These are phyloP conservation scores for Didymella keratinophila DNA, from an alignment of 2,329 filamentous ascomycete species.

Conservation along the genomic window DNA sequence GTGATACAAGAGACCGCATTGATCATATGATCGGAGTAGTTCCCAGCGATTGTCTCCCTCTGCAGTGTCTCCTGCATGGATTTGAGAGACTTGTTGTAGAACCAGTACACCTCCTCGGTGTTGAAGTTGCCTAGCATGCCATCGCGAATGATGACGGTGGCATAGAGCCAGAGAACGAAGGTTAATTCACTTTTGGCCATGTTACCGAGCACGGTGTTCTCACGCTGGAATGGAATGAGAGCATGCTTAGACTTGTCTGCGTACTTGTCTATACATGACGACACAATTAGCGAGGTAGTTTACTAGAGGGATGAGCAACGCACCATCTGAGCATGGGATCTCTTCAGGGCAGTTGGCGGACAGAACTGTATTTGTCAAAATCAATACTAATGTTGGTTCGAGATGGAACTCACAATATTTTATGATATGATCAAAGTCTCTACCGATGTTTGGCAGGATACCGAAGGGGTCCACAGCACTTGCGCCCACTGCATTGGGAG, in stretches of 20 bases:
- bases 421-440: conserved; percentile 36
- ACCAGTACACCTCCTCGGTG: conserved; percentile 27
- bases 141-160: conserved; percentile 30
- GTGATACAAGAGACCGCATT: conserved; percentile 29
- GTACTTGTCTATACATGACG: conserved; percentile 25
- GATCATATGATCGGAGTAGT: conserved; percentile 27
- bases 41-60: conserved; percentile 18
- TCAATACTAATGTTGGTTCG: background rate
- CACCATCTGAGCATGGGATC: conserved; percentile 25
- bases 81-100: conserved; percentile 27
- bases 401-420: conserved; percentile 31
- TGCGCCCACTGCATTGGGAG: conserved; percentile 8
- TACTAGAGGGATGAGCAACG: background rate
- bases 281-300: background rate
- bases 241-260: conserved; percentile 23
- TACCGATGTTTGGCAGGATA: conserved; percentile 28
- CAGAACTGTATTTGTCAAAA: conserved; percentile 22
- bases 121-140: conserved; percentile 20
- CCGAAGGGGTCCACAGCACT: conserved; percentile 31
- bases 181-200: conserved; percentile 31
- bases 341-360: conserved; percentile 31
- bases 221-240: conserved; percentile 18
- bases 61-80: conserved; percentile 26
- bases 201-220: conserved; percentile 32
- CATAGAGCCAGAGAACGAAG: conserved; percentile 33